Evolutionary conservation across 2,329 filamentous ascomycete species (phyloP).

Genomic region (Aspergillus tamarii): DNA sequence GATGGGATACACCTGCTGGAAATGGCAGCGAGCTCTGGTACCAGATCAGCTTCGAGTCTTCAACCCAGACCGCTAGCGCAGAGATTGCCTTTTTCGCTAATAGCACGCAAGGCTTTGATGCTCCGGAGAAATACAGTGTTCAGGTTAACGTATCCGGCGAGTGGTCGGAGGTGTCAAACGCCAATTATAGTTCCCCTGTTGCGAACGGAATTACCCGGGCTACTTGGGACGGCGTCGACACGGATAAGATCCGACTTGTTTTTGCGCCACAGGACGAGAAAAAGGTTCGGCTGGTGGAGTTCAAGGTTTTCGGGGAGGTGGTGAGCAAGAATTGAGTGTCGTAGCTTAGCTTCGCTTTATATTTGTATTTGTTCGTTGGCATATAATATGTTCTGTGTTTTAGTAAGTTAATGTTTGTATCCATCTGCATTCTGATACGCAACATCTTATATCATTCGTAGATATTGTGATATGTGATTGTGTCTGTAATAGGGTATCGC

Average conservation of each 20-base stretch:
- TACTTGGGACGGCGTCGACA: slow-evolving; percentile 15
- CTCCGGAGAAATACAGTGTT: slow-evolving; percentile 16
- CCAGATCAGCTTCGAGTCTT: slow-evolving; percentile 17
- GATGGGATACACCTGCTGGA: slow-evolving; percentile 24
- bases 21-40: slow-evolving; percentile 26
- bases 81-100: slow-evolving; percentile 26
- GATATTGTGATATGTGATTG: accelerated
- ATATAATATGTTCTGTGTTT: background rate
- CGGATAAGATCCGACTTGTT: slow-evolving; percentile 14
- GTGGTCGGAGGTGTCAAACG: slow-evolving; percentile 20
- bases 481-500: background rate
- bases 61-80: slow-evolving; percentile 5
- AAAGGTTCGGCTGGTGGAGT: slow-evolving; percentile 23
- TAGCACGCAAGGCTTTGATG: slow-evolving; percentile 17
- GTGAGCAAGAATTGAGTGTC: background rate
- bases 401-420: background rate
- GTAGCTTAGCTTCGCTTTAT: background rate
- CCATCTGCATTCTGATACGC: background rate
- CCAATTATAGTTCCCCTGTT: slow-evolving; percentile 10
- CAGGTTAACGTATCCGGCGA: slow-evolving; percentile 11
- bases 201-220: slow-evolving; percentile 23
- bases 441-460: background rate
- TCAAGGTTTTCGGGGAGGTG: slow-evolving; percentile 18
- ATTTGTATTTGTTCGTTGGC: background rate
- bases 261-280: slow-evolving; percentile 16